These are phyloP conservation scores for Exserohilum rostratum DNA, from an alignment of 2,329 filamentous ascomycete genomes.

Conservation along the genomic window DNA sequence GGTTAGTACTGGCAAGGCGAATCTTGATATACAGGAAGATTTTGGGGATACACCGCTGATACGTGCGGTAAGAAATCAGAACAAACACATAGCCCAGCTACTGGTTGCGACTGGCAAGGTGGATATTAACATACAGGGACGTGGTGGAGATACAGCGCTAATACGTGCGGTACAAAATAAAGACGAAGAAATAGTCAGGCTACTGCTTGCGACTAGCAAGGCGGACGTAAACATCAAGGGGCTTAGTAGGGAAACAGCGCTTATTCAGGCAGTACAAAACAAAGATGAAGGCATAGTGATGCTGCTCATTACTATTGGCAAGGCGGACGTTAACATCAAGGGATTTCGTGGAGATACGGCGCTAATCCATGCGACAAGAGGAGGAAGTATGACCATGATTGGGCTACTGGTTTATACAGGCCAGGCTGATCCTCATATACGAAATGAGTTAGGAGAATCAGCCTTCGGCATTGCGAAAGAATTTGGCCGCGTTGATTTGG, in stretches of 20 bases:
- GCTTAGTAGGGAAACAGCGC: background rate
- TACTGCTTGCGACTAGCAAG: background rate
- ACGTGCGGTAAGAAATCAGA: conserved; percentile 1
- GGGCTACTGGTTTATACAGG: background rate
- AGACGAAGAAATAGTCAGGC: too few relatives aligned
- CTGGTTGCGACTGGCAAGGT: conserved; percentile 8
- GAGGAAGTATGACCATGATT: too few relatives aligned
- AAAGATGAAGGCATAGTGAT: background rate
- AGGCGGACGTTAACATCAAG: conserved; percentile 6
- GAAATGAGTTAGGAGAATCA: too few relatives aligned
- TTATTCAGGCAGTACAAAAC: background rate
- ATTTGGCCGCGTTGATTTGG: too few relatives aligned
- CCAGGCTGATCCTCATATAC: background rate
- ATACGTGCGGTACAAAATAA: background rate
- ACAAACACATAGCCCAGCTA: conserved; percentile 1
- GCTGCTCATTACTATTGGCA: background rate
- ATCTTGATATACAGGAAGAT: background rate
- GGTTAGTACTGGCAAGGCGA: background rate
- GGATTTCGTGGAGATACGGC: background rate
- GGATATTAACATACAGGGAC: conserved; percentile 1
- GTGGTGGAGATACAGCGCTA: background rate
- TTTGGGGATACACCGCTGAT: background rate
- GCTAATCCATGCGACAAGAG: background rate
- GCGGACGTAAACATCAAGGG: background rate
- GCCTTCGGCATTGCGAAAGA: too few relatives aligned